These are phyloP conservation scores for Pachysandra terminalis DNA, from an alignment of 164 flowering plant species.

Conservation along the genomic window DNA sequence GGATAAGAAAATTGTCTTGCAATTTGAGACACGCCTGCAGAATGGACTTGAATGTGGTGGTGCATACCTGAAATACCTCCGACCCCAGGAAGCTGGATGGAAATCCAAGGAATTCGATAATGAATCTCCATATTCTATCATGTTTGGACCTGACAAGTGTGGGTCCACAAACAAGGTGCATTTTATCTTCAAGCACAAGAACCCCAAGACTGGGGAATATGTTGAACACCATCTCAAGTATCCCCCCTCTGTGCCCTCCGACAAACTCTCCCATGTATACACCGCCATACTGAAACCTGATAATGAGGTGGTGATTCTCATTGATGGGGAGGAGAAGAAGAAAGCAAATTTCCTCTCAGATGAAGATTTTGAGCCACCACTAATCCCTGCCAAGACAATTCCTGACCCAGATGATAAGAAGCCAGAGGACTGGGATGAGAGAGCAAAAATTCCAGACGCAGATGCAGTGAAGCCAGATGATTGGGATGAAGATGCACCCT, in stretches of 20 bases:
- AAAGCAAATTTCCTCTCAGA: conserved; percentile 65
- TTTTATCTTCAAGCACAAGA: conserved; percentile 92
- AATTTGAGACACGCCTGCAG: conserved; percentile 85
- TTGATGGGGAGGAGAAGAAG: conserved; percentile 96
- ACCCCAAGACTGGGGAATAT: conserved; percentile 84
- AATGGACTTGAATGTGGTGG: conserved; percentile 98
- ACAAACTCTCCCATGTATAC: conserved; percentile 85
- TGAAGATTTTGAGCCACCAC: conserved; percentile 88
- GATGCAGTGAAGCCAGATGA: conserved; percentile 89
- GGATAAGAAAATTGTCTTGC: conserved; percentile 73
- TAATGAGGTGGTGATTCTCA: conserved; percentile 59
- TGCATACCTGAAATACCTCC: conserved; percentile 87
- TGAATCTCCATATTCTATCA: conserved; percentile 89
- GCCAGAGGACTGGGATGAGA: conserved; percentile 99
- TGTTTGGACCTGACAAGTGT: conserved; percentile 99
- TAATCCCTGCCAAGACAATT: conserved; percentile 78
- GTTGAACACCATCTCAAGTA: conserved; percentile 89
- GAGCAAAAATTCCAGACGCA: conserved; percentile 88
- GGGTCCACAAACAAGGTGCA: conserved; percentile 94
- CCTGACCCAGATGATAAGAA: conserved; percentile 96
- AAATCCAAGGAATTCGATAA: conserved; percentile 70
- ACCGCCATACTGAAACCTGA: conserved; percentile 79
- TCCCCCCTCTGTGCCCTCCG: conserved; percentile 87
- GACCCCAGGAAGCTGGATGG: conserved; percentile 99
- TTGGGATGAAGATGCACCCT: conserved; percentile 98